A percentile compares a stretch with the other conserved stretches of the same genome.
phyloP scores from a whole-genome alignment of 306 rosid genomes.

The Parietaria judaica region DNA sequence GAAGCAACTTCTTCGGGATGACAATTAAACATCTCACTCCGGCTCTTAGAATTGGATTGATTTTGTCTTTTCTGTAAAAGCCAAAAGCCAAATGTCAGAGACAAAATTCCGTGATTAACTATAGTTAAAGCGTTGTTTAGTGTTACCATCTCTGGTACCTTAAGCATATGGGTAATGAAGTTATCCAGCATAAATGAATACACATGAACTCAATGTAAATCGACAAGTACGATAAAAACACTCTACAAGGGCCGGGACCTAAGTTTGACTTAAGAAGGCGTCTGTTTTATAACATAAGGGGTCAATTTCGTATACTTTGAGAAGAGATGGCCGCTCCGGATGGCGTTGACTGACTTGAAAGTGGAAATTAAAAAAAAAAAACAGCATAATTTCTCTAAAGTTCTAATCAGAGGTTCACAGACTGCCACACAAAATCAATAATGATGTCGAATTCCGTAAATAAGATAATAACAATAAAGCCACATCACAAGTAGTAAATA shows the following conservation, averaged over 20 bases:
- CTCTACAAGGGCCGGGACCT: no score
- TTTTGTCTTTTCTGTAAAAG: slow-evolving; percentile 77
- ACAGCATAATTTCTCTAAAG: background rate
- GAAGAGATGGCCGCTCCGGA: background rate
- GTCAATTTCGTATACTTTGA: background rate
- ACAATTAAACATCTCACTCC: slow-evolving; percentile 96
- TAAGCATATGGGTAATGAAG: no score
- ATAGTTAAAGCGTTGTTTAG: no score
- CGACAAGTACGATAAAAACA: no score
- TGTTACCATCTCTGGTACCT: no score
- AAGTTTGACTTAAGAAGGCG: background rate
- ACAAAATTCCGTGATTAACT: background rate
- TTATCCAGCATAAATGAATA: no score
- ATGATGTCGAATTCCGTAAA: background rate
- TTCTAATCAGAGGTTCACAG: background rate
- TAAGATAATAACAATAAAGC: background rate
- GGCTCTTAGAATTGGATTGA: slow-evolving; percentile 62
- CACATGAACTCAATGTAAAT: no score
- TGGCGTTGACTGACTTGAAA: background rate
- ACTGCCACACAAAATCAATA: slow-evolving; percentile 7
- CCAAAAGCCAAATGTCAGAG: background rate
- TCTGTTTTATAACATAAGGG: background rate
- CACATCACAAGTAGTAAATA: slow-evolving; percentile 17
- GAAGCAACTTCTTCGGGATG: slow-evolving; percentile 95
- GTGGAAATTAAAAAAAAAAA: background rate